Evolutionary conservation across 2,329 filamentous ascomycete genomes (phyloP).

Genomic region (Bipolaris oryzae): DNA sequence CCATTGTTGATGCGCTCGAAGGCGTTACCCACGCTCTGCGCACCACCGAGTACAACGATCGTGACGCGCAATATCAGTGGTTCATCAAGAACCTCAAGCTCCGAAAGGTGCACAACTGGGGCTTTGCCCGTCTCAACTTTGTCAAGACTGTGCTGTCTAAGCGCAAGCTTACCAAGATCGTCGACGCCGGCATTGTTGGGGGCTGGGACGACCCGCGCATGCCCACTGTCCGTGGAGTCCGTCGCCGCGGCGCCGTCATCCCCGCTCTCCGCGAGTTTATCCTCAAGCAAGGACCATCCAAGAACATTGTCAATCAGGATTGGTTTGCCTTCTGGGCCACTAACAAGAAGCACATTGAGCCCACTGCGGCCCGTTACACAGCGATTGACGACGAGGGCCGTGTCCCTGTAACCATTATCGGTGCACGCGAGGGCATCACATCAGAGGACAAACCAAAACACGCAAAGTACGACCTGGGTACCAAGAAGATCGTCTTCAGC

Average conservation of each 20-base stretch:
- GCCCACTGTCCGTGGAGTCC: conserved; percentile 81
- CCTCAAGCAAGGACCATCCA: conserved; percentile 80
- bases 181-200: conserved; percentile 75
- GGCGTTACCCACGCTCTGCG: conserved; percentile 83
- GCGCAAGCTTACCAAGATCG: conserved; percentile 83
- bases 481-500: conserved; percentile 83
- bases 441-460: conserved; percentile 83
- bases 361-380: conserved; percentile 55
- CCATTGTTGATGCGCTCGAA: conserved; percentile 79
- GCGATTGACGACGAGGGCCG: conserved; percentile 70
- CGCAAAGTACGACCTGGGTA: conserved; percentile 86
- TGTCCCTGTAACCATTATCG: conserved; percentile 73
- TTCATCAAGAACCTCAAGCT: conserved; percentile 76
- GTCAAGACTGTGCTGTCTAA: conserved; percentile 82
- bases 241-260: conserved; percentile 78
- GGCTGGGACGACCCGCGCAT: conserved; percentile 89
- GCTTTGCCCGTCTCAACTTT: conserved; percentile 85
- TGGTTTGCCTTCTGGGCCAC: conserved; percentile 70
- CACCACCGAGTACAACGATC: conserved; percentile 86
- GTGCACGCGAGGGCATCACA: conserved; percentile 60
- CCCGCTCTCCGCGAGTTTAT: conserved; percentile 82
- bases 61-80: conserved; percentile 87
- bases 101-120: conserved; percentile 81
- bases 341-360: conserved; percentile 61
- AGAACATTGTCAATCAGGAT: conserved; percentile 83